Percentiles rank a stretch among this genome's conserved stretches.
These are phyloP conservation scores for Pyrenochaeta sp. DNA, from an alignment of 2,329 filamentous ascomycete species.

Conservation along the genomic window DNA sequence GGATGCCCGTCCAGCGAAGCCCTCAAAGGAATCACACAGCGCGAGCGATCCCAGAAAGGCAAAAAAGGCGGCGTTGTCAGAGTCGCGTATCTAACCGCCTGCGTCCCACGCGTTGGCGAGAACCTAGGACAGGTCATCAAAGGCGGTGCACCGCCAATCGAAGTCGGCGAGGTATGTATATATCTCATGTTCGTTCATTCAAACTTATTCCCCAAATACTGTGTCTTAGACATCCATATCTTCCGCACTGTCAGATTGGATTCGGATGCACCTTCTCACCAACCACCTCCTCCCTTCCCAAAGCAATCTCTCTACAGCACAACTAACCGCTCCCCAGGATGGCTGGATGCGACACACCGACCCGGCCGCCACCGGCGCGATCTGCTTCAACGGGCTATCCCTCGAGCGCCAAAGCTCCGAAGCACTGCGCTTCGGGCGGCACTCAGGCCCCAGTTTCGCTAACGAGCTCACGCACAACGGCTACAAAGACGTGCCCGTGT, in stretches of 20 bases:
- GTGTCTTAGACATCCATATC: too few species aligned
- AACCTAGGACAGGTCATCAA: conserved; percentile 6
- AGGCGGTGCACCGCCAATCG: conserved; percentile 5
- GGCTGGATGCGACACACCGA: conserved; percentile 23
- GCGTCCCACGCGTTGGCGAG: conserved; percentile 25
- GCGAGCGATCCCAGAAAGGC: conserved; percentile 32
- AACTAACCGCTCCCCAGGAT: conserved; percentile 13
- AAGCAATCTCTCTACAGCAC: not conserved
- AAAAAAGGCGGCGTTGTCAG: conserved; percentile 41
- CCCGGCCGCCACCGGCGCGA: conserved; percentile 4
- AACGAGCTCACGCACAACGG: conserved; percentile 48
- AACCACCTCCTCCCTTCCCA: not conserved
- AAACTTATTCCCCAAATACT: not conserved
- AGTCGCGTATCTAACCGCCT: conserved; percentile 26
- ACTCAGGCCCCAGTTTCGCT: conserved; percentile 47
- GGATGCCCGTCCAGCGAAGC: conserved; percentile 34
- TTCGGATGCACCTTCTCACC: too few species aligned
- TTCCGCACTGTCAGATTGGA: too few species aligned
- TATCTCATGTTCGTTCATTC: not conserved
- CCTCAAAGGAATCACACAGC: conserved; percentile 35
- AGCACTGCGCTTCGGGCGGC: conserved; percentile 28
- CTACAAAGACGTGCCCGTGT: conserved; percentile 52
- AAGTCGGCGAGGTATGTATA: conserved; percentile 19
- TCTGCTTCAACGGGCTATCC: conserved; percentile 26
- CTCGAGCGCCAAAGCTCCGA: conserved; percentile 16